Evolutionary conservation across 805 yeast species (phyloP).

Genomic region (Cyberlindnera saturnus): DNA sequence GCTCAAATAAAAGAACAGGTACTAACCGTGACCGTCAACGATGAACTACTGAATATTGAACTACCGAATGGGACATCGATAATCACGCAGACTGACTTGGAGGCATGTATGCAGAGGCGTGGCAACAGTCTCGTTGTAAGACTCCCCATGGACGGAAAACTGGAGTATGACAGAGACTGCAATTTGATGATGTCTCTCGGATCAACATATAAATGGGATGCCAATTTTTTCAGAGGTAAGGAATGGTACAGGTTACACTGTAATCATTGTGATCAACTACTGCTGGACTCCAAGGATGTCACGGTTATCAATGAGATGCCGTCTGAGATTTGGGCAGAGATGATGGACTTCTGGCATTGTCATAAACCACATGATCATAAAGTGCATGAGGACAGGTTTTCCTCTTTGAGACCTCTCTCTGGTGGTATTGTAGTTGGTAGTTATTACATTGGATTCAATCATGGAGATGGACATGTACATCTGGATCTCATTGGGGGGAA

Average conservation of each 20-base stretch:
- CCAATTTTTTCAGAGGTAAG: constrained; percentile 29
- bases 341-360: constrained; percentile 98
- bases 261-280: constrained; percentile 21
- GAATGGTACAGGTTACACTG: constrained; percentile 18
- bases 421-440: constrained; percentile 47
- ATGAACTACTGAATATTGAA: neutral
- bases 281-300: constrained; percentile 29
- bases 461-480: constrained; percentile 1
- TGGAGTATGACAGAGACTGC: constrained; percentile 9
- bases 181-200: constrained; percentile 20
- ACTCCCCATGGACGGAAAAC: constrained; percentile 6
- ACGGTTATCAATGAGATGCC: constrained; percentile 61
- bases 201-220: constrained; percentile 34
- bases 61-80: neutral
- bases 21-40: neutral
- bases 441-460: constrained; percentile 37
- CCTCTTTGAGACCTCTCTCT: constrained; percentile 37
- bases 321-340: constrained; percentile 86
- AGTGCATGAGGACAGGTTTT: constrained; percentile 27
- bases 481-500: neutral
- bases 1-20: neutral
- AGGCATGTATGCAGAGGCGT: constrained; percentile 3
- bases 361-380: constrained; percentile 55
- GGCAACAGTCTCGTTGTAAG: constrained; percentile 6
- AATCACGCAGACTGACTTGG: constrained; percentile 2